A percentile compares a stretch with the other conserved stretches of the same genome.
Conservation (phyloP, 495 filamentous ascomycete genomes). For the Penicillium verhagenii region DNA sequence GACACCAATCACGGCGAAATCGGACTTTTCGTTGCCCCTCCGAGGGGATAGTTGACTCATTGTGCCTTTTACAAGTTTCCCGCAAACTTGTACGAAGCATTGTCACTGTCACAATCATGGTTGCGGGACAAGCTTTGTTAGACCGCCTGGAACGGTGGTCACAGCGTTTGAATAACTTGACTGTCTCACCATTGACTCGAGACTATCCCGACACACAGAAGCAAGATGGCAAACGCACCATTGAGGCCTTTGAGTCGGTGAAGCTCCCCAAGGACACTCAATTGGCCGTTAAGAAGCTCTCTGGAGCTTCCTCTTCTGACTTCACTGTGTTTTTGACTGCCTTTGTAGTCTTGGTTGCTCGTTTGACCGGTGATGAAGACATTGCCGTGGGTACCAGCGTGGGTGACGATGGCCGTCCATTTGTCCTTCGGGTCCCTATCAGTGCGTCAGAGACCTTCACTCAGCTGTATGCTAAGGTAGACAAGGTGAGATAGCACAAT, state of each 20-base stretch:
- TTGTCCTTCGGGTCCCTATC: conserved; percentile 47
- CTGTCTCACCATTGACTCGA: conserved; percentile 49
- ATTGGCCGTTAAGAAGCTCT: conserved; percentile 42
- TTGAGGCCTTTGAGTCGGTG: conserved; percentile 51
- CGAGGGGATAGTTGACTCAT: conserved; percentile 23
- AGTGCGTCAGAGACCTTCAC: conserved; percentile 39
- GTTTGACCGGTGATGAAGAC: conserved; percentile 54
- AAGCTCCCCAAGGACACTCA: conserved; percentile 35
- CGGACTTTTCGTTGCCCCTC: conserved; percentile 27
- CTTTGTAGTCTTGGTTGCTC: conserved; percentile 47
- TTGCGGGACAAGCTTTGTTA: conserved; percentile 33
- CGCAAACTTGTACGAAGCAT: conserved; percentile 11
- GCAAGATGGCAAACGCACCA: conserved; percentile 37
- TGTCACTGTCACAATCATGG: conserved; percentile 36
- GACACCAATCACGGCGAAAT: conserved; percentile 21
- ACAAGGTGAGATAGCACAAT: conserved; percentile 36
- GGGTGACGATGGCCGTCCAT: conserved; percentile 46
- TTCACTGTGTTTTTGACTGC: conserved; percentile 50
- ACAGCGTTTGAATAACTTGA: conserved; percentile 47
- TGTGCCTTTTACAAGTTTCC: conserved; percentile 9
- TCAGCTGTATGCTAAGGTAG: conserved; percentile 44
- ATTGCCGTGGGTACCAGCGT: conserved; percentile 49
- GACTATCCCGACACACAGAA: conserved; percentile 48
- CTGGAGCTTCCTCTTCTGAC: conserved; percentile 37
- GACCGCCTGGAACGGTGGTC: conserved; percentile 51